phyloP scores from a whole-genome alignment of 192 early-diverging fungal species.

The Jimgerdemannia flammicorona region DNA sequence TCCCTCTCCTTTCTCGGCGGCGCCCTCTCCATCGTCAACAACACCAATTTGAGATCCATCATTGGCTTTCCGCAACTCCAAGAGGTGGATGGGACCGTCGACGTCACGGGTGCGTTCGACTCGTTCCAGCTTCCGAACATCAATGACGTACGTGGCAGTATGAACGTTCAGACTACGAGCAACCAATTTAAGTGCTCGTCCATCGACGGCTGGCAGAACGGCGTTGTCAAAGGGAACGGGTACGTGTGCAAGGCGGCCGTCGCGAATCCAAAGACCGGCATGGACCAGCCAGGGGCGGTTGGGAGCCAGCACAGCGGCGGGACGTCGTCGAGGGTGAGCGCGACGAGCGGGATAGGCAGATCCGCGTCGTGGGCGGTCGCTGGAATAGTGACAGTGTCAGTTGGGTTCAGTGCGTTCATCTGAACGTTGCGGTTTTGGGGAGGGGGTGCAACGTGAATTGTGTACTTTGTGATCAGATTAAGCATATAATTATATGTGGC shows the following conservation, averaged over 20 bases:
- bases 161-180: slow-evolving; percentile 60
- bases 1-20: slow-evolving; percentile 53
- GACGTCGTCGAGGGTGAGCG: neutral
- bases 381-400: neutral
- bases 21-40: slow-evolving; percentile 60
- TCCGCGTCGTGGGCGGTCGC: neutral
- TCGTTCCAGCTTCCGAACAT: slow-evolving; percentile 46
- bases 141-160: slow-evolving; percentile 44
- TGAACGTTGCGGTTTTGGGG: neutral
- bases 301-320: neutral
- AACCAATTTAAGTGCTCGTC: slow-evolving; percentile 32
- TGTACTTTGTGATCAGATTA: too few relatives aligned
- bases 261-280: neutral
- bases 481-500: too few relatives aligned
- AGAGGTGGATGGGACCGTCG: slow-evolving; percentile 54
- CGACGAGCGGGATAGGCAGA: neutral
- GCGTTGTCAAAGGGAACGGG: slow-evolving; percentile 25
- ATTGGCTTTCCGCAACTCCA: slow-evolving; percentile 50
- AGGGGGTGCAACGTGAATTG: too few relatives aligned
- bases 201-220: slow-evolving; percentile 16
- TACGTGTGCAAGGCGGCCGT: slow-evolving; percentile 14
- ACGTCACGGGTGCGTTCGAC: slow-evolving; percentile 57
- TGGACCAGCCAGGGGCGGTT: neutral
- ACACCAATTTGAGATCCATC: slow-evolving; percentile 51
- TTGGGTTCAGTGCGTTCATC: neutral